These are phyloP conservation scores for Coniochaeta pulveracea DNA, from an alignment of 2,329 filamentous ascomycete genomes.

Conservation along the genomic window DNA sequence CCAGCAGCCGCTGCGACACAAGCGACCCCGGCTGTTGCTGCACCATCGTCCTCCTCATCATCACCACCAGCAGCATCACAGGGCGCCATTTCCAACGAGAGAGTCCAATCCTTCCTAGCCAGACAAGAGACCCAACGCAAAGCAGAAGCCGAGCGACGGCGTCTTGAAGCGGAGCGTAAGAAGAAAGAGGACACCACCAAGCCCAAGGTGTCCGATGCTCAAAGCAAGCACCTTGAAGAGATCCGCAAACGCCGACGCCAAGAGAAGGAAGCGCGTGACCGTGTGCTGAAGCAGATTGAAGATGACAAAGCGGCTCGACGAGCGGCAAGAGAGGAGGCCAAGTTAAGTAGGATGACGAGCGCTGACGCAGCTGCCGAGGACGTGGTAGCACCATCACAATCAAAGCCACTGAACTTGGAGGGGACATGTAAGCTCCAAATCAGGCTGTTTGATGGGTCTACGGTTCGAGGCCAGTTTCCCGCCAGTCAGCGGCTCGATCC, in stretches of 20 bases:
- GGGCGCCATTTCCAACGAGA: too few relatives aligned
- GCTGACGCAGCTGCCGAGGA: constrained; percentile 23
- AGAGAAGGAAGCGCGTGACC: constrained; percentile 54
- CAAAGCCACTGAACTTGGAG: too few relatives aligned
- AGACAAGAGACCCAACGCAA: constrained; percentile 33
- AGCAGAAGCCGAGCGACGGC: constrained; percentile 28
- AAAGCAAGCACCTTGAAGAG: constrained; percentile 35
- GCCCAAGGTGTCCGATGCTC: constrained; percentile 17
- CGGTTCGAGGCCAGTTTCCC: constrained; percentile 61
- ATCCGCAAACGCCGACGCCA: constrained; percentile 55
- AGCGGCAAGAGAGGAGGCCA: constrained; percentile 33
- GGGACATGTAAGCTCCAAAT: constrained; percentile 46
- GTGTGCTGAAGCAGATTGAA: constrained; percentile 65
- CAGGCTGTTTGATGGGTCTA: constrained; percentile 74
- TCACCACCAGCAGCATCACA: constrained; percentile 1
- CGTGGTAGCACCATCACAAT: constrained; percentile 21
- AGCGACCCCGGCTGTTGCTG: constrained; percentile 6
- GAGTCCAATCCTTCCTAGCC: constrained; percentile 24
- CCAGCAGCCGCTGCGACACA: constrained; percentile 10
- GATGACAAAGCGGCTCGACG: constrained; percentile 62
- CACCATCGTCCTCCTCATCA: background rate
- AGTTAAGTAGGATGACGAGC: background rate
- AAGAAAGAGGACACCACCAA: constrained; percentile 16
- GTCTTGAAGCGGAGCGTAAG: constrained; percentile 11
- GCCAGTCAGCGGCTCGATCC: constrained; percentile 47